Evolutionary conservation across 2,329 filamentous ascomycete species (phyloP), one percentile per base, ranked within the genome.

Genomic region (Nothopassalora personata): DNA sequence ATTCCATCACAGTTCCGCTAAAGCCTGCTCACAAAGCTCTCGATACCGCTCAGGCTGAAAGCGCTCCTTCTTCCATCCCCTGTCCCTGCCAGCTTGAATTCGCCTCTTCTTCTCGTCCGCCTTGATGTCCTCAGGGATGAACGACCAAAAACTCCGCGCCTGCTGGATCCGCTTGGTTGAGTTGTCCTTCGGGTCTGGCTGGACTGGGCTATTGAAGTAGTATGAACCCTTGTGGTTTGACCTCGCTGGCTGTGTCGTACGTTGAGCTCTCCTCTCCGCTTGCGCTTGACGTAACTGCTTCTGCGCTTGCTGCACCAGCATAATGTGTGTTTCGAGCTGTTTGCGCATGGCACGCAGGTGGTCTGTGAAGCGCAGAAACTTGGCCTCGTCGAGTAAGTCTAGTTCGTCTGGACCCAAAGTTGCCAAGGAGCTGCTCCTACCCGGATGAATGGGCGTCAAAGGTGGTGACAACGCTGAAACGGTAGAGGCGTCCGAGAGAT

Each of bases 301-400:
- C 49, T 65, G 65, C 13, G 57, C 71, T 18, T 60, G 70, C 59
- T 59, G 72, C 61, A 67, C 71, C 58, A 61, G 69, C 54, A 50
- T 68, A 68, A 63, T 72, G 72, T 66, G 76, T 60, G 56, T 74
- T 53, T 60, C 70, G 60, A 66, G 67, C 68, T 66, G 76, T 59
- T 54, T 69, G 61, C 58, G 61, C 59, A 72, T 62, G n/a, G 64
- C 66, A 11, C 49, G 19, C 11, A 71, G 46, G 43, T 72, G 67
- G 2, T 61, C 59, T 3, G 43, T 53, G 58, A 63, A 61, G 61
- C 23, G 67, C 52, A 45, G 43, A 3, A 54, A 51, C 43, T 53
- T 53, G 10, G 19, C 31, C 15, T 63, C 61, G 18, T 60, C 54
- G 33, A 62, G 45, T 18, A n/a, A 30, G 9, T 54, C 51, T 23